A percentile compares a stretch with the other conserved stretches of the same genome.
phyloP scores from a whole-genome alignment of 179 eudicot genomes.

The Dionaea muscipula region DNA sequence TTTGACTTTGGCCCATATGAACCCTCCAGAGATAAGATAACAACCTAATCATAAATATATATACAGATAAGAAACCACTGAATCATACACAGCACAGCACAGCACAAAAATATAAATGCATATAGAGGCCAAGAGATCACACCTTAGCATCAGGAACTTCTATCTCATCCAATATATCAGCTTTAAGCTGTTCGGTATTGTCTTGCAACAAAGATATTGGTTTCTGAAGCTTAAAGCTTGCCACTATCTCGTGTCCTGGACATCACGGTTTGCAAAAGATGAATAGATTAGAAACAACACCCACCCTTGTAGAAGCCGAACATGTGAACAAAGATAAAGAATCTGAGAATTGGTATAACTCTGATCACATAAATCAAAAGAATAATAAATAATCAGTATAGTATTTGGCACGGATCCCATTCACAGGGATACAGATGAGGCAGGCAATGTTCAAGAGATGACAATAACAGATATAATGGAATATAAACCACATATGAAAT shows the following conservation, averaged over 20 bases:
- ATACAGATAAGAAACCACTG: constrained; percentile 3
- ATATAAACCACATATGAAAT: too few species aligned
- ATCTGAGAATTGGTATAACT: background rate
- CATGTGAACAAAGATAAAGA: background rate
- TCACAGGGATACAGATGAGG: too few species aligned
- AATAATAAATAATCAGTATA: too few species aligned
- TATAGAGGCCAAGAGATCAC: constrained; percentile 16
- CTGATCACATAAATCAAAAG: too few species aligned
- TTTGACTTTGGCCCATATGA: constrained; percentile 28
- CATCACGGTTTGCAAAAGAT: background rate
- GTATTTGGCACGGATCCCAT: too few species aligned
- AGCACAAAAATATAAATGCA: background rate
- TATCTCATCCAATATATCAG: constrained; percentile 59
- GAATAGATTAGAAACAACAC: background rate
- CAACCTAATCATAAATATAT: constrained; percentile 33
- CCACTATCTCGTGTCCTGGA: constrained; percentile 52
- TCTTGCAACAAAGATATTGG: constrained; percentile 49
- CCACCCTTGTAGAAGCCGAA: background rate
- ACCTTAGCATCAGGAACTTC: constrained; percentile 50
- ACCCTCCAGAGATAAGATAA: constrained; percentile 36
- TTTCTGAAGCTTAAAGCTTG: constrained; percentile 54
- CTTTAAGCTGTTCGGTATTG: constrained; percentile 39
- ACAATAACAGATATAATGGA: too few species aligned
- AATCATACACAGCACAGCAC: background rate
- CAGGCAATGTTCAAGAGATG: too few species aligned